Conservation (phyloP, 176 grass and related monocot genomes). For the Cenchrus purpureus region DNA sequence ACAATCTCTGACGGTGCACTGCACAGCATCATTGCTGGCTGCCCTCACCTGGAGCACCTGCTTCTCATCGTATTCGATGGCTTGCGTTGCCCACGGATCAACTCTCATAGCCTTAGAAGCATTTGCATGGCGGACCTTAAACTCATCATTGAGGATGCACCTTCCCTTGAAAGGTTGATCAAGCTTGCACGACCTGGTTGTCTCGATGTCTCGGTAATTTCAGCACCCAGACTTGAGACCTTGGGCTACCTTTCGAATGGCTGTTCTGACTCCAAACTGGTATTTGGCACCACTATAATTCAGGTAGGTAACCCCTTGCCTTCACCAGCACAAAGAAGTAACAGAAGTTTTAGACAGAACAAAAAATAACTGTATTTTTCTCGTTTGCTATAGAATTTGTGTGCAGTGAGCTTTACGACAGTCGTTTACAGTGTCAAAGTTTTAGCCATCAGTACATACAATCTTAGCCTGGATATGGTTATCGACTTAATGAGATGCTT, state of each 20-base stretch:
- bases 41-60: not conserved
- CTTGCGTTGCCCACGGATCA: not conserved
- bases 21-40: not conserved
- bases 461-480: not conserved
- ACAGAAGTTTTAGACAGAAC: too few relatives aligned
- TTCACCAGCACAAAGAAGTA: not conserved
- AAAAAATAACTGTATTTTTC: not conserved
- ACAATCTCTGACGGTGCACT: not conserved
- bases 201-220: not conserved
- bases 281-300: not conserved
- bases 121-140: not conserved
- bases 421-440: not conserved
- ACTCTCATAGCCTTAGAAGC: not conserved
- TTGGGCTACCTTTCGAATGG: not conserved
- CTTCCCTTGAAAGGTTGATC: not conserved
- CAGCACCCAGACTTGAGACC: not conserved
- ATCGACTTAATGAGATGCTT: not conserved
- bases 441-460: not conserved
- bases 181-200: not conserved
- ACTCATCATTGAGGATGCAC: not conserved
- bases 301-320: not conserved
- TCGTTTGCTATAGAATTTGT: not conserved
- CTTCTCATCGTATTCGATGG: not conserved
- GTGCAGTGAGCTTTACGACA: not conserved
- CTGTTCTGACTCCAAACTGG: not conserved